Evolutionary conservation across 163 green algal species (phyloP), one percentile per base, ranked within the genome.

Genomic region (Chlorella variabilis): DNA sequence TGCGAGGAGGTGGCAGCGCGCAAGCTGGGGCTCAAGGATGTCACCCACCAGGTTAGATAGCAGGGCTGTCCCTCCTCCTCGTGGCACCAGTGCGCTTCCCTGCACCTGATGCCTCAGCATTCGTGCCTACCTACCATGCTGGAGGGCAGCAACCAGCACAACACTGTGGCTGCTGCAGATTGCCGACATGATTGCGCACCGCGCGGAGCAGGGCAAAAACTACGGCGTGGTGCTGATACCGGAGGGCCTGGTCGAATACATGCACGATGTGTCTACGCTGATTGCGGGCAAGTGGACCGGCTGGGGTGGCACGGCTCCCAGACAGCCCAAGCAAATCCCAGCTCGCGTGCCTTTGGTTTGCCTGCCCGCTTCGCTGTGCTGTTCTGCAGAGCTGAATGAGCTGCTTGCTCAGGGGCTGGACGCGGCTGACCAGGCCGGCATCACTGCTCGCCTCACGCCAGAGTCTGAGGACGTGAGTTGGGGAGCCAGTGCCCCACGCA

Each of bases 161-260:
- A n/a, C n/a, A n/a, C n/a, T n/a, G n/a, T n/a, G n/a, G n/a, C n/a
- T n/a, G n/a, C n/a, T 27, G 63, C 80, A 87, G 81, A 80, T 93
- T n/a, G 84, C 85, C 8, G 91, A 95, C 79, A 78, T 94, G 45
- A 77, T 95, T 34, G 78, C 25, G 13, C 79, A 80, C 27, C 81
- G 91, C 2, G 83, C 89, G 1, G 68, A 71, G 48, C 61, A 31
- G 2, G 91, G 91, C 54, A 84, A 79, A 25, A 81, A 91, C 51
- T 92, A 92, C 63, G 91, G 91, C 61, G 87, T 94, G 29, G 77
- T 95, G 31, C 87, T 95, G 31, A 80, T 95, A 27, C 91, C 91
- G 1, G 91, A 94, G 81, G 91, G 91, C 15, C 84, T 94, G 41
- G 85, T 94, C 41, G 90, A 94, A 66, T 86, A 85, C 62, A 79